Evolutionary conservation across 2,329 filamentous ascomycete species (phyloP), one percentile per base, ranked within the genome.

Genomic region (Talaromyces islandicus): DNA sequence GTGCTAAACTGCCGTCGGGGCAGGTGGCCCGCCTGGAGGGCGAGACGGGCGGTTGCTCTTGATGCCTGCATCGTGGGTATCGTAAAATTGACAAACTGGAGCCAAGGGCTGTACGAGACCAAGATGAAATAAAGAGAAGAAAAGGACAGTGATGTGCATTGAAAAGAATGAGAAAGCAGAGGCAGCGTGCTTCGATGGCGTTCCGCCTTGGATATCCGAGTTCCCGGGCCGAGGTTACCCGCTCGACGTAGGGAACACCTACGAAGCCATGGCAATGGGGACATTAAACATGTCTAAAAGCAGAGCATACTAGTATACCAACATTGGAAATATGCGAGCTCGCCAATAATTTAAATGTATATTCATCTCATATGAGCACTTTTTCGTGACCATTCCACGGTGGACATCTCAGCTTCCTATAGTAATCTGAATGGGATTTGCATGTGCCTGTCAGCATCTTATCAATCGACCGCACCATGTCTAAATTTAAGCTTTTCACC

Each of bases 1-100:
- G 78, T 77, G 68, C 78, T 81, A 71, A 88, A 84, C 61, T 81
- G 76, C 60, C 81, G 72, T 54, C 77, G 76, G 57, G 79, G 79
- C 21, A 75, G 70, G 51, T 82, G 70, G 66, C 81, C 75, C 67
- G 77, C 76, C 64, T 74, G 59, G 29, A 70, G 63, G 56, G 64
- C 57, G 14, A 73, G 64, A 55, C 69, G 69, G 61, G 66, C 62
- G 50, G 69, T 64, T 54, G 69, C 35, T 60, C 68, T 64, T 41
- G 68, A 68, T 41, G 63, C 58, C 50, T 66, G 64, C 60, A 71
- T 67, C 21, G 63, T 63, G 21, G 25, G 54, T 54, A 57, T 52
- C 4, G 29, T n/a, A 29, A 52, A 27, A 11, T n/a, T 6, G 25
- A 19, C n/a, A 24, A 24, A 43, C 21, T 35, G 35, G 54, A 25